These are phyloP conservation scores for Penicillium thymicola DNA, from an alignment of 2,329 filamentous ascomycete species.

Conservation along the genomic window DNA sequence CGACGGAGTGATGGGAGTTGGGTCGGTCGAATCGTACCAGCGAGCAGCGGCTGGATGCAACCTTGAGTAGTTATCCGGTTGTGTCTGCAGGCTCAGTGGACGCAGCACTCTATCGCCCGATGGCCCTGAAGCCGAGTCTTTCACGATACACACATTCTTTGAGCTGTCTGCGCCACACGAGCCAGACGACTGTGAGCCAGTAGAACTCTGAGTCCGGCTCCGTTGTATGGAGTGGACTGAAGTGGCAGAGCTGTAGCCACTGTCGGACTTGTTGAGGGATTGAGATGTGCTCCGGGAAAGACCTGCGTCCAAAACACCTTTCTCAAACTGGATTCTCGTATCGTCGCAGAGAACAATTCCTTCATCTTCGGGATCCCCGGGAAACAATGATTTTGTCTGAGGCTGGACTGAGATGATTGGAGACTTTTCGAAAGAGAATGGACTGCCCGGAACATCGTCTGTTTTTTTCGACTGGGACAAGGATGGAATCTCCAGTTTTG, in stretches of 20 bases:
- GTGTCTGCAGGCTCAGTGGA: constrained; percentile 21
- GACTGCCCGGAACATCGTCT: constrained; percentile 30
- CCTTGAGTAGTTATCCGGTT: constrained; percentile 14
- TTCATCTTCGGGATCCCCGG: constrained; percentile 23
- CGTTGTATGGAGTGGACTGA: constrained; percentile 30
- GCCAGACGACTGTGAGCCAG: constrained; percentile 27
- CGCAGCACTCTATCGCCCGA: constrained; percentile 13
- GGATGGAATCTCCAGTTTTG: constrained; percentile 21
- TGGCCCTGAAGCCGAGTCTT: not conserved
- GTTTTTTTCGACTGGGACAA: constrained; percentile 13
- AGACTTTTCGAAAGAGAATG: constrained; percentile 36
- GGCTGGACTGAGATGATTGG: constrained; percentile 20
- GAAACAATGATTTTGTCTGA: constrained; percentile 11
- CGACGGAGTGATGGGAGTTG: constrained; percentile 1
- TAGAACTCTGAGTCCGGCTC: constrained; percentile 22
- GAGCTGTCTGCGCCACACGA: constrained; percentile 19
- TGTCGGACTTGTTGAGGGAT: constrained; percentile 35
- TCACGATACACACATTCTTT: constrained; percentile 5
- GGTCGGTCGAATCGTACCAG: constrained; percentile 16
- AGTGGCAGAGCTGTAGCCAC: constrained; percentile 39
- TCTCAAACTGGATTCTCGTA: constrained; percentile 10
- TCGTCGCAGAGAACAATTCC: constrained; percentile 20
- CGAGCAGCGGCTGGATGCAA: constrained; percentile 11
- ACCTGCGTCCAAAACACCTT: constrained; percentile 8
- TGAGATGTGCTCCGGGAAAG: constrained; percentile 19